Evolutionary conservation across 2,329 filamentous ascomycete genomes (phyloP), one percentile per base, ranked within the genome.

Genomic region (Grosmannia clavigera): DNA sequence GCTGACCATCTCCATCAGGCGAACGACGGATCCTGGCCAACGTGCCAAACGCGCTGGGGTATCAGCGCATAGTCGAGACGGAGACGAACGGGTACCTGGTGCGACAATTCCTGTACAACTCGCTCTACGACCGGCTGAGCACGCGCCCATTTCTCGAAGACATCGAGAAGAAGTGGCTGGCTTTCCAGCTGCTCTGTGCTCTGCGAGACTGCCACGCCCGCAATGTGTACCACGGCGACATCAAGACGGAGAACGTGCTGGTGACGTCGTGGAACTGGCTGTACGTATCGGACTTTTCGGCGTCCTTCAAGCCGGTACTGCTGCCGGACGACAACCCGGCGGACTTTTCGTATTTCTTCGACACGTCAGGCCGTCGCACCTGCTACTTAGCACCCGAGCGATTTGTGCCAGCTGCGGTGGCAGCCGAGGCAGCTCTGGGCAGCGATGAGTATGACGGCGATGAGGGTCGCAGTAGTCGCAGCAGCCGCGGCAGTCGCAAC

Each of bases 211-310:
- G 90, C 67, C 94, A 99, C 71, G 80, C 87, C 33, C 82, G 87
- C 55, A 89, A 95, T 67, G 80, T 99, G 58, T 97, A 92, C 70
- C 94, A 99, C 70, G 95, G 94, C 61, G 95, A 99, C 69, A 97
- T 99, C 76, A 99, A 99, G 77, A 94, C 92, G 1, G 92, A 99
- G 73, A 99, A 99, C 68, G 84, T 95, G 43, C 78, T 99, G 55
- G 92, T 99, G 57, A 99, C 94, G 0, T 97, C 94, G 7, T 99
- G 94, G 94, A 96, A 97, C 75, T 99, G 95, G 94, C 80, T 99
- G 2, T 99, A 97, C 70, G 80, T 99, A 46, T 87, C 92, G n/a
- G 94, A 99, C 72, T 99, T 97, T 71, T 96, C 92, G 4, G 91
- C 92, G 0, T 87, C 89, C 0, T 97, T 95, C 76, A 99, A 99